A percentile compares a stretch with the other conserved stretches of the same genome.
Evolutionary conservation across 2,329 filamentous ascomycete species (phyloP).

Genomic region (Exophiala xenobiotica): DNA sequence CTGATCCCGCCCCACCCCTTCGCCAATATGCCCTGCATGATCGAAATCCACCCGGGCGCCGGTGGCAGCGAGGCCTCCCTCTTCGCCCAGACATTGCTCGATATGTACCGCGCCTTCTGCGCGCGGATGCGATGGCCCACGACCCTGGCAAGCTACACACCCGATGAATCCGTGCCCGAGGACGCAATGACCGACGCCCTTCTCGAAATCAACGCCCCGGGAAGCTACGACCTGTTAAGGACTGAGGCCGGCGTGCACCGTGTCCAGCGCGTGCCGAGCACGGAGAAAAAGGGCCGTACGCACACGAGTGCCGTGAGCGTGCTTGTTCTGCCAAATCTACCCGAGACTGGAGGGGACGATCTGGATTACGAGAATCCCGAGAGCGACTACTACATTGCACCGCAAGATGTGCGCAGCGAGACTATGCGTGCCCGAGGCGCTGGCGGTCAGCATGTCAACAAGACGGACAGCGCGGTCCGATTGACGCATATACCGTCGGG

Average conservation of each 20-base stretch:
- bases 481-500: slow-evolving; percentile 87
- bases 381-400: slow-evolving; percentile 87
- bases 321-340: slow-evolving; percentile 84
- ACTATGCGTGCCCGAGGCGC: slow-evolving; percentile 91
- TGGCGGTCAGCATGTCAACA: slow-evolving; percentile 97
- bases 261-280: slow-evolving; percentile 88
- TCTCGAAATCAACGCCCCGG: slow-evolving; percentile 73
- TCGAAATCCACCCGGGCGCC: slow-evolving; percentile 89
- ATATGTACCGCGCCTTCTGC: slow-evolving; percentile 87
- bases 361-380: slow-evolving; percentile 75
- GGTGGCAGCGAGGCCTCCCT: slow-evolving; percentile 88
- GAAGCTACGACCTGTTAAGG: slow-evolving; percentile 77
- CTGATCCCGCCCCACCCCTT: slow-evolving; percentile 89
- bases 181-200: slow-evolving; percentile 77
- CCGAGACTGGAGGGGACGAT: slow-evolving; percentile 52
- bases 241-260: slow-evolving; percentile 92
- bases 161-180: slow-evolving; percentile 61
- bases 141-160: slow-evolving; percentile 76
- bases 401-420: slow-evolving; percentile 77
- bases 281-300: slow-evolving; percentile 84
- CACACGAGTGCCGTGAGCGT: slow-evolving; percentile 93
- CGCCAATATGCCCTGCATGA: slow-evolving; percentile 79
- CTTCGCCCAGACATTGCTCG: slow-evolving; percentile 81
- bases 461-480: slow-evolving; percentile 91
- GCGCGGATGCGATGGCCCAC: slow-evolving; percentile 64